Percentiles rank a stretch among this genome's conserved stretches.
phyloP scores from a whole-genome alignment of 306 rosid genomes.

The Castanea mollissima region DNA sequence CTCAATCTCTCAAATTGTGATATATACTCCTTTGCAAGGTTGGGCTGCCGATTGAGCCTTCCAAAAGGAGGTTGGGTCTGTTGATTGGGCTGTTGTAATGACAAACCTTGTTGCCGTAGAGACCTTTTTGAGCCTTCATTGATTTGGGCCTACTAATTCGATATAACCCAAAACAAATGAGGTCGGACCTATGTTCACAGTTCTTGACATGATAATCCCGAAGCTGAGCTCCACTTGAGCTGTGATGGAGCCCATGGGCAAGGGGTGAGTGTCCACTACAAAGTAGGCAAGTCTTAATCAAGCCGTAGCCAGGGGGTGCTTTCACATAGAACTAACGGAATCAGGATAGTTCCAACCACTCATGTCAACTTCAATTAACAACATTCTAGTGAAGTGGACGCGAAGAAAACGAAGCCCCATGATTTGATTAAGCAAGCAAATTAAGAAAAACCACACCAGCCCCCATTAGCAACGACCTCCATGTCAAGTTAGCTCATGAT shows the following conservation, averaged over 20 bases:
- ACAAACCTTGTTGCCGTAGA: no score
- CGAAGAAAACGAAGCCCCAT: conserved; percentile 56
- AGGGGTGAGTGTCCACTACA: conserved; percentile 4
- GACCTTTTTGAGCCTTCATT: no score
- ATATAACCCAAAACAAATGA: no score
- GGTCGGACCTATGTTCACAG: no score
- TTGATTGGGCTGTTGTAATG: no score
- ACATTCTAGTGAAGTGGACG: conserved; percentile 96
- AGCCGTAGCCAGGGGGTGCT: conserved; percentile 14
- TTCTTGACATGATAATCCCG: neutral
- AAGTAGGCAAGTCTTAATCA: conserved; percentile 48
- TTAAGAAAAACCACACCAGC: conserved; percentile 33
- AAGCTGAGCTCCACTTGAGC: conserved; percentile 8
- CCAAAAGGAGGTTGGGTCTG: no score
- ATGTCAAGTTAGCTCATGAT: no score
- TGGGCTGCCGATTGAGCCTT: no score
- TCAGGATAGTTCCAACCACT: conserved; percentile 62
- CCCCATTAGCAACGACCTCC: conserved; percentile 39
- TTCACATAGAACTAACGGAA: conserved; percentile 45
- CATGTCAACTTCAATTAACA: conserved; percentile 78
- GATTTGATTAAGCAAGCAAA: conserved; percentile 28
- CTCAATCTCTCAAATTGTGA: no score
- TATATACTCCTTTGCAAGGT: no score
- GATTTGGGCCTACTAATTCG: no score
- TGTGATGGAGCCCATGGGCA: conserved; percentile 17